Conservation (phyloP, 2,329 filamentous ascomycete species). For the Alternaria postmessia region DNA sequence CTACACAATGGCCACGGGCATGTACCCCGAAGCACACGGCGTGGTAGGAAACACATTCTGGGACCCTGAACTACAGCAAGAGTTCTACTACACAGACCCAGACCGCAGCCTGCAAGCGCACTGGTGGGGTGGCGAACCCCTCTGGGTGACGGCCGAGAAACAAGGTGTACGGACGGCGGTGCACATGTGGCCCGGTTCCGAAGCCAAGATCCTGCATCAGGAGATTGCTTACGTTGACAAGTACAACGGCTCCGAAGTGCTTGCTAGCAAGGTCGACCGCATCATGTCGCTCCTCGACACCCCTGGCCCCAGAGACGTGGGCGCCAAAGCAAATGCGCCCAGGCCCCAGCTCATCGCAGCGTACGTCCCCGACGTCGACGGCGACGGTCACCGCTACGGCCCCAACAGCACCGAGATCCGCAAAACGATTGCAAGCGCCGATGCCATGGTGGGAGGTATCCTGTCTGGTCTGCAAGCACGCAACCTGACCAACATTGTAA, state of each 20-base stretch:
- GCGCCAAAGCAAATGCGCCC: slow-evolving; percentile 58
- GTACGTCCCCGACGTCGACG: slow-evolving; percentile 92
- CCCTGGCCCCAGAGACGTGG: slow-evolving; percentile 72
- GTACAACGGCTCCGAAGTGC: slow-evolving; percentile 78
- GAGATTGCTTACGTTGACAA: slow-evolving; percentile 84
- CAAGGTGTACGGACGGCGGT: slow-evolving; percentile 81
- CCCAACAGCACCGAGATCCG: slow-evolving; percentile 95
- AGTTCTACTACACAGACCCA: slow-evolving; percentile 89
- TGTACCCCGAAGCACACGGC: slow-evolving; percentile 92
- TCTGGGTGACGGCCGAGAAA: slow-evolving; percentile 92
- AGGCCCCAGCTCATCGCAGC: slow-evolving; percentile 91
- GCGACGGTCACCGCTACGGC: slow-evolving; percentile 84
- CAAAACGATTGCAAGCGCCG: slow-evolving; percentile 78
- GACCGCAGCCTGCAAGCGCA: slow-evolving; percentile 78
- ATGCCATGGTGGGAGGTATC: slow-evolving; percentile 80
- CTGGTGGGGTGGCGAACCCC: slow-evolving; percentile 94
- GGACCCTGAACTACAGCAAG: slow-evolving; percentile 77
- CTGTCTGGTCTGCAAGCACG: slow-evolving; percentile 79
- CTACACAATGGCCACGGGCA: slow-evolving; percentile 88
- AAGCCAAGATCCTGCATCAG: slow-evolving; percentile 79
- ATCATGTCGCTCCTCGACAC: slow-evolving; percentile 85
- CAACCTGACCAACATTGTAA: slow-evolving; percentile 89
- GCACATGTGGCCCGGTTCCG: slow-evolving; percentile 99
- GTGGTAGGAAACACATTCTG: slow-evolving; percentile 95
- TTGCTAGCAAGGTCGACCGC: slow-evolving; percentile 78